phyloP scores from a whole-genome alignment of 768 basidiomycete genomes.

The Coprinopsis marcescibilis region DNA sequence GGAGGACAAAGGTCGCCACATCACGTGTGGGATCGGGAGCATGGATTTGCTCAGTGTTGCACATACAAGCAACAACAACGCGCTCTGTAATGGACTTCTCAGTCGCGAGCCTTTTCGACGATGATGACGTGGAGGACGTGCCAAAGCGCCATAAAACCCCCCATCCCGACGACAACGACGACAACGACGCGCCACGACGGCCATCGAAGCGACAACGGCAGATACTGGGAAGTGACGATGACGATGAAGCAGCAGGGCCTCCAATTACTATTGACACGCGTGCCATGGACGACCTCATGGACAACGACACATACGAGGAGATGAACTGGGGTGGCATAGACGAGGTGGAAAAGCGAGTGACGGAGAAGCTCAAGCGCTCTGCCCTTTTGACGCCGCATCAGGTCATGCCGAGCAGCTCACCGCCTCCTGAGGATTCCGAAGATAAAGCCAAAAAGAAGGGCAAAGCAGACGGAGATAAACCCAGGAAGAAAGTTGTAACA shows the following conservation, averaged over 20 bases:
- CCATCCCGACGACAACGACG: constrained; percentile 18
- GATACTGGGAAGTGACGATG: constrained; percentile 45
- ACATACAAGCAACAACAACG: constrained; percentile 38
- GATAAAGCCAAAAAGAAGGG: constrained; percentile 20
- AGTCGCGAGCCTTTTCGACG: constrained; percentile 62
- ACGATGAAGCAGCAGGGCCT: constrained; percentile 40
- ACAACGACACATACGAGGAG: constrained; percentile 35
- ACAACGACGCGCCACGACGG: constrained; percentile 17
- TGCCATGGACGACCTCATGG: constrained; percentile 31
- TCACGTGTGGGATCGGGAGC: constrained; percentile 20
- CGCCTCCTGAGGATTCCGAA: constrained; percentile 29
- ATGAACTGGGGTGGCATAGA: constrained; percentile 50
- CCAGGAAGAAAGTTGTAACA: constrained; percentile 46
- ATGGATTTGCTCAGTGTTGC: constrained; percentile 21
- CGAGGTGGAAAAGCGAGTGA: constrained; percentile 49
- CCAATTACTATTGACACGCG: constrained; percentile 25
- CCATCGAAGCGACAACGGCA: constrained; percentile 28
- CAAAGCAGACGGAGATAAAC: constrained; percentile 34
- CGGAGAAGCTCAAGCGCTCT: constrained; percentile 41
- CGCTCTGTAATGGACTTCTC: constrained; percentile 35
- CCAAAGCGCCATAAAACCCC: constrained; percentile 14
- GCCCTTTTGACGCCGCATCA: constrained; percentile 36
- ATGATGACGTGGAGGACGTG: constrained; percentile 34
- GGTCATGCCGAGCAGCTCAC: constrained; percentile 45
- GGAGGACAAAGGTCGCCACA: constrained; percentile 8